Conservation (phyloP, 805 yeast genomes). For the Metschnikowia sp. region DNA sequence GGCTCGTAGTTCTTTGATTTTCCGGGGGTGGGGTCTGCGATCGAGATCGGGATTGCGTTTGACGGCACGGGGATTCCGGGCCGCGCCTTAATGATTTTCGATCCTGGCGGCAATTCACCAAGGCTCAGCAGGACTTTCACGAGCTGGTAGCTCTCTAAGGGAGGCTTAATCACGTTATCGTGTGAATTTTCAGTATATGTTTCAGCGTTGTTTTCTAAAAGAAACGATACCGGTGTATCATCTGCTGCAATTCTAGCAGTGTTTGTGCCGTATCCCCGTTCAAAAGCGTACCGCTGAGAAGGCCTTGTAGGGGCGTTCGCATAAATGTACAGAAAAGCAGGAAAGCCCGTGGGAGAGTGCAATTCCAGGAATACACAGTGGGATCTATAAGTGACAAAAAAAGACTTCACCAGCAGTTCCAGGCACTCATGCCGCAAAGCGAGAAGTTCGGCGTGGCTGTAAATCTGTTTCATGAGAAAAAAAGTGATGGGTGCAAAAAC, state of each 20-base stretch:
- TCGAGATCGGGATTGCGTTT: constrained; percentile 27
- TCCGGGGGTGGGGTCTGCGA: constrained; percentile 1
- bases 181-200: neutral
- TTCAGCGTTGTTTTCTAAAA: neutral
- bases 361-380: constrained; percentile 1
- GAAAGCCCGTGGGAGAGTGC: neutral
- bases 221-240: neutral
- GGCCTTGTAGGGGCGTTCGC: neutral
- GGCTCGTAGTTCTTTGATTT: neutral
- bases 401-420: constrained; percentile 4
- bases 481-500: constrained; percentile 13
- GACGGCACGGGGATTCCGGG: constrained; percentile 27
- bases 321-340: neutral
- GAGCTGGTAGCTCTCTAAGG: constrained; percentile 7
- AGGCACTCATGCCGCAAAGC: constrained; percentile 16
- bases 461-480: constrained; percentile 10
- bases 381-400: constrained; percentile 2
- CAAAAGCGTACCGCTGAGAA: neutral
- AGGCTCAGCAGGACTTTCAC: constrained; percentile 6
- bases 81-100: constrained; percentile 20
- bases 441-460: constrained; percentile 8
- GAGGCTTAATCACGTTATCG: neutral
- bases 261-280: neutral
- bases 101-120: constrained; percentile 15
- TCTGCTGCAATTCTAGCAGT: neutral